Base-by-base conservation (phyloP, 768 basidiomycete genomes). In the Pholiota molesta region DNA sequence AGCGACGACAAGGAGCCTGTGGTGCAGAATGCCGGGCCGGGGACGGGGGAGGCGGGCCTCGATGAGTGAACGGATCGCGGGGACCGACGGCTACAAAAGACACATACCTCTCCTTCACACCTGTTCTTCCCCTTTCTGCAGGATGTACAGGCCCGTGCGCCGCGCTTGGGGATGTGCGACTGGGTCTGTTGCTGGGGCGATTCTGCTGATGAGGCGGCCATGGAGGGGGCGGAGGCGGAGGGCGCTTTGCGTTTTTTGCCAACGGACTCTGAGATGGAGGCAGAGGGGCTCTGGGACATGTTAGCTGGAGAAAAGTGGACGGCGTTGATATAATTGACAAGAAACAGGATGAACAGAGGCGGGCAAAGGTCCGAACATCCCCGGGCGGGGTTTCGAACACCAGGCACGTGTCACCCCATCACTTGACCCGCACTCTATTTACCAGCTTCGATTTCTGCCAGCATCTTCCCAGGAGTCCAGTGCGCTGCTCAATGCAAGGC, bases 101-200 rank as follows among this genome's bases (percentile, higher is more conserved):
- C 33, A 58, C 70, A 39, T 71, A 92, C 92, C 85, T 94, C 93
- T 76, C 93, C 92, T 79, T 95, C 94, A 72, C 94, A 95, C 74
- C 93, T 82, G 80, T 95, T 95, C 81, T 95, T 95, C 61, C 93
- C 93, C 69, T 92, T 93, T 73, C 93, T 87, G 76, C 93, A 95
- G 65, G 89, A 86, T 16, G 92, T 94, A 74, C 93, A 95, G 58
- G 93, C 93, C 65, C 92, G 81, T 59, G 92, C 91, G n/a, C 93
- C 93, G 69, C 92, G 83, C 83, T 94, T 95, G 47, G 92, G 91
- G 66, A 93, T 90, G 74, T 94, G 90, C n/a, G 80, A 71, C 31
- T 80, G 31, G 58, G 74, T 60, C 60, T 77, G 80, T 62, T 60
- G 60, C 64, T 73, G 71, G 66, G 63, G 72, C 57, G 69, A 68